Percentiles rank a stretch among this genome's conserved stretches.
Conservation (phyloP, 2,329 filamentous ascomycete species). For the Calonectria hawksworthii region DNA sequence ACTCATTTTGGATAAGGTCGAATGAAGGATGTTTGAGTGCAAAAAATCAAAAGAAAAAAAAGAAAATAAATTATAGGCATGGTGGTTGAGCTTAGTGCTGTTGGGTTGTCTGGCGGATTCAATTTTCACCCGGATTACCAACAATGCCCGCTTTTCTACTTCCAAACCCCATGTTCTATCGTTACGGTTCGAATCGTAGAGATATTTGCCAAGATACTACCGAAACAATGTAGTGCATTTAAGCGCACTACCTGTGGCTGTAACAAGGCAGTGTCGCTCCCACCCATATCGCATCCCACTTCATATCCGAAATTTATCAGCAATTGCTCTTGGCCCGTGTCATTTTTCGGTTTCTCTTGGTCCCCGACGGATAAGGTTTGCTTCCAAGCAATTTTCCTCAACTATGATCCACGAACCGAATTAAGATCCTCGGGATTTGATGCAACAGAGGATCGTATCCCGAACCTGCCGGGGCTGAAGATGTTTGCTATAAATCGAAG, state of each 20-base stretch:
- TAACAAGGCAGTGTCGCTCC: not conserved
- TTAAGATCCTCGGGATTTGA: not conserved
- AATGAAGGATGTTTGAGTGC: not conserved
- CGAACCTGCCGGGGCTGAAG: not conserved
- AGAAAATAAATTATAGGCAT: not conserved
- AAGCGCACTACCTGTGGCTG: not conserved
- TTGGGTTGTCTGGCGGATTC: not conserved
- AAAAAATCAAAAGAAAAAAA: not conserved
- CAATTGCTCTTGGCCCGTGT: not conserved
- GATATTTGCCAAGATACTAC: not conserved
- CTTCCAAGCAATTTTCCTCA: conserved; percentile 2
- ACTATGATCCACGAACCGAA: not conserved
- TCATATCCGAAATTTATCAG: conserved; percentile 6
- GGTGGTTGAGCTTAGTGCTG: too few relatives aligned
- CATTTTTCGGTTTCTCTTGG: not conserved
- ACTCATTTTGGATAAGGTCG: too few relatives aligned
- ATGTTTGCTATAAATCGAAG: not conserved
- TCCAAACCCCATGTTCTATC: not conserved
- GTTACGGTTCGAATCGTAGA: not conserved
- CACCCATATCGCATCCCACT: not conserved
- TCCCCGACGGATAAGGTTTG: not conserved
- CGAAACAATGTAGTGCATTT: not conserved
- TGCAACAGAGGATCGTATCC: not conserved
- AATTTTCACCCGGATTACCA: too few relatives aligned
- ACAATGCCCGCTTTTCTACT: not conserved